A percentile compares a stretch with the other conserved stretches of the same genome.
Evolutionary conservation across 441 rosid species (phyloP).

Genomic region (Arabidopsis lyrata): DNA sequence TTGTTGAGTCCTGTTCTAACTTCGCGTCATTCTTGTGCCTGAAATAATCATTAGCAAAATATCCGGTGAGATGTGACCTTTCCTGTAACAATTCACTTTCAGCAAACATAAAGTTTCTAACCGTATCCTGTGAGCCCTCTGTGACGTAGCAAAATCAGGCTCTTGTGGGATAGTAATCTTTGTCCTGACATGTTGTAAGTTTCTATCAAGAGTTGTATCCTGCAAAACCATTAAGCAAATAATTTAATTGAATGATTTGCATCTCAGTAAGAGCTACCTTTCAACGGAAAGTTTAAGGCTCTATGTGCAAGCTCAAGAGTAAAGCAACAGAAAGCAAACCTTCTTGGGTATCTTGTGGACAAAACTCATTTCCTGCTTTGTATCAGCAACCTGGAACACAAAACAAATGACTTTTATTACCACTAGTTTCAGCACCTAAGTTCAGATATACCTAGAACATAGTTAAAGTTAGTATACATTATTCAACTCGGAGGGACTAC

Average conservation of each 20-base stretch:
- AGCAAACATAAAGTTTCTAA: conserved; percentile 43
- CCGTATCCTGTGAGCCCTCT: conserved; percentile 85
- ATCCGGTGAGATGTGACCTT: conserved; percentile 20
- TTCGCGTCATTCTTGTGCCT: conserved; percentile 68
- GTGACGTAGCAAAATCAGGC: conserved; percentile 89
- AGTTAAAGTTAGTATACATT: neutral
- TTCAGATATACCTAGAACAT: conserved; percentile 21
- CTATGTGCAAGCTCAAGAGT: neutral
- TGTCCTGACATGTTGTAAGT: conserved; percentile 48
- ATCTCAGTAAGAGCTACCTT: neutral
- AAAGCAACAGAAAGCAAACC: conserved; percentile 51
- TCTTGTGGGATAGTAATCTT: conserved; percentile 89
- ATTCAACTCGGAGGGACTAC: neutral
- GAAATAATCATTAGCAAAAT: conserved; percentile 43
- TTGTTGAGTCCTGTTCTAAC: conserved; percentile 49
- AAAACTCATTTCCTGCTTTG: conserved; percentile 70
- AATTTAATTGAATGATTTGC: conserved; percentile 19
- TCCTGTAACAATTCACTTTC: neutral
- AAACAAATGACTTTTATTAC: conserved; percentile 15
- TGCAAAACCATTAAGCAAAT: conserved; percentile 48
- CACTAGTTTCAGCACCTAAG: conserved; percentile 11
- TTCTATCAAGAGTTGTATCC: conserved; percentile 60
- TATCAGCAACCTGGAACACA: conserved; percentile 66
- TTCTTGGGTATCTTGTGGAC: conserved; percentile 81
- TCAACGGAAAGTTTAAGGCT: neutral